Conservation (phyloP, 169 alveolate species). For the Amoebophrya sp. region DNA sequence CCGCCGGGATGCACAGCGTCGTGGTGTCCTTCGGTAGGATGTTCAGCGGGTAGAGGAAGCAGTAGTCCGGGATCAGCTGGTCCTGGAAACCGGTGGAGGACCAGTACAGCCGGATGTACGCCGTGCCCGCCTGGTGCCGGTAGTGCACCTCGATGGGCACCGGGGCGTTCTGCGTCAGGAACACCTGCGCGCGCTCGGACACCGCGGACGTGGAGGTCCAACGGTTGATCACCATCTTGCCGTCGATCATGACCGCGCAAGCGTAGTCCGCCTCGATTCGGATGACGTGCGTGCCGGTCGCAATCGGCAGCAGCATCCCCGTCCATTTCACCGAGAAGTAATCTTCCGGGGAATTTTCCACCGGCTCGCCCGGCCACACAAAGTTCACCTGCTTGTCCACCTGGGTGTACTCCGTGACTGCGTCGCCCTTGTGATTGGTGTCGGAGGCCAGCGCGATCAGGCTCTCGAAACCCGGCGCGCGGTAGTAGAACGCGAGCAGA, state of each 20-base stretch:
- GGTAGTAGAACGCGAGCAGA: slow-evolving; percentile 31
- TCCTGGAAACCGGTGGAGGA: slow-evolving; percentile 30
- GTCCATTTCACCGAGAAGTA: slow-evolving; percentile 33
- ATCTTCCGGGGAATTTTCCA: slow-evolving; percentile 12
- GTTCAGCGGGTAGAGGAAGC: slow-evolving; percentile 28
- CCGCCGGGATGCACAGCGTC: slow-evolving; percentile 20
- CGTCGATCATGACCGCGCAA: slow-evolving; percentile 28
- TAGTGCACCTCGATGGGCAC: slow-evolving; percentile 36
- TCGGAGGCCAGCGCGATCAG: slow-evolving; percentile 32
- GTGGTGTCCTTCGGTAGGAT: slow-evolving; percentile 22
- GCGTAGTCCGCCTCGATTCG: slow-evolving; percentile 37
- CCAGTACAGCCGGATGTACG: slow-evolving; percentile 32
- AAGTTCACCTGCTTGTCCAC: slow-evolving; percentile 31
- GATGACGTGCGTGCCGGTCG: slow-evolving; percentile 33
- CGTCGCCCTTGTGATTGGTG: not conserved
- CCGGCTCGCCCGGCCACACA: slow-evolving; percentile 29
- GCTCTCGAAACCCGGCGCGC: slow-evolving; percentile 32
- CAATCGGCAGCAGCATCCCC: slow-evolving; percentile 27
- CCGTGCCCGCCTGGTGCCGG: slow-evolving; percentile 24
- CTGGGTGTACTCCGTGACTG: slow-evolving; percentile 27
- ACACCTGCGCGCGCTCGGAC: not conserved
- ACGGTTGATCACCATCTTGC: slow-evolving; percentile 11
- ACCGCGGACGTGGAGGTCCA: slow-evolving; percentile 10
- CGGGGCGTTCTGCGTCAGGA: slow-evolving; percentile 33
- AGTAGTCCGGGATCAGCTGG: slow-evolving; percentile 34